phyloP scores from a whole-genome alignment of 1,139 yeast species.

The Pichia sp. region DNA sequence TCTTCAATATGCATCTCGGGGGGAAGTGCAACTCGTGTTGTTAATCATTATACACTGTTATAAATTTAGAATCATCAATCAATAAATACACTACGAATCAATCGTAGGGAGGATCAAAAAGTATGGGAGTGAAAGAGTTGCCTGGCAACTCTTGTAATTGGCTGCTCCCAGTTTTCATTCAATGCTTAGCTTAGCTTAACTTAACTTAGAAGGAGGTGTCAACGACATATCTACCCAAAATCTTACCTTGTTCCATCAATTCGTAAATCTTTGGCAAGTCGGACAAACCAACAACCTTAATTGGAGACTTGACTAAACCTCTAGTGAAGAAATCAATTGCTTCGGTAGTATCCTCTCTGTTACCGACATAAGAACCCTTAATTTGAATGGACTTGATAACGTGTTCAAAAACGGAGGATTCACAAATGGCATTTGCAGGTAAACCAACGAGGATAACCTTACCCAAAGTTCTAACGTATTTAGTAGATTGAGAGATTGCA shows the following conservation, averaged over 20 bases:
- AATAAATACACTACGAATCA: no score
- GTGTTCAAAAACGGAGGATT: conserved; percentile 56
- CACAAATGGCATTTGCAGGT: conserved; percentile 65
- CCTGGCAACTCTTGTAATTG: no score
- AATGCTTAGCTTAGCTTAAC: not conserved
- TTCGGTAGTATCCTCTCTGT: conserved; percentile 73
- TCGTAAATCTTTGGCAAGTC: conserved; percentile 56
- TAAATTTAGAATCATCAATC: no score
- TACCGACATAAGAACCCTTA: conserved; percentile 72
- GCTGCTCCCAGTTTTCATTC: no score
- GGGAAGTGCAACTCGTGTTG: no score
- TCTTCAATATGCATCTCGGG: no score
- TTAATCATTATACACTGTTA: no score
- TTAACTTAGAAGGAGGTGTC: conserved; percentile 38
- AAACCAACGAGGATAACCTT: conserved; percentile 68
- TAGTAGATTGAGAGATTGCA: conserved; percentile 57
- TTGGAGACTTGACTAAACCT: conserved; percentile 65
- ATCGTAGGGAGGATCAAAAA: no score
- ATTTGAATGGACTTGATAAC: conserved; percentile 59
- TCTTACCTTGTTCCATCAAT: conserved; percentile 64
- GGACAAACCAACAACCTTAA: conserved; percentile 62
- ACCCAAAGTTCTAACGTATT: conserved; percentile 63
- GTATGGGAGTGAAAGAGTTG: no score
- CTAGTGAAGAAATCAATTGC: conserved; percentile 67
- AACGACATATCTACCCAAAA: conserved; percentile 71